Evolutionary conservation across 2,329 filamentous ascomycete genomes (phyloP).

Genomic region (Diaporthe citri): DNA sequence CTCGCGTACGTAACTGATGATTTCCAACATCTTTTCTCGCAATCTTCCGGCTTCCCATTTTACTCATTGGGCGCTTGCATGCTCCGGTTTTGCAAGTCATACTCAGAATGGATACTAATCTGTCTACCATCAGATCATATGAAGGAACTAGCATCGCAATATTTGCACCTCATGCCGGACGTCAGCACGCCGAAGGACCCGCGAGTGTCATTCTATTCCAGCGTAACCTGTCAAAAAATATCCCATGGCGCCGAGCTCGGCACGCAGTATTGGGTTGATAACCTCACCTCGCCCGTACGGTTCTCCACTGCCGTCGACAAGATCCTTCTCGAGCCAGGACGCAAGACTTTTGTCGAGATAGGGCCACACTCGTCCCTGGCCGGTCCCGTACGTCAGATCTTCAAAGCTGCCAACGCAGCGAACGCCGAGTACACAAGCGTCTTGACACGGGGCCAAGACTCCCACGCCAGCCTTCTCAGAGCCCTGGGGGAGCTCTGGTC

Average conservation of each 20-base stretch:
- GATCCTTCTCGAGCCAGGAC: conserved; percentile 40
- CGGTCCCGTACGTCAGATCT: conserved; percentile 47
- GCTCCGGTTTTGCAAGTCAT: conserved; percentile 34
- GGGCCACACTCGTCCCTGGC: conserved; percentile 48
- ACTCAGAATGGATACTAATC: background rate
- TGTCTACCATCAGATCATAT: conserved; percentile 31
- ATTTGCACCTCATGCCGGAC: conserved; percentile 39
- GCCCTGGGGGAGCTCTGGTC: conserved; percentile 39
- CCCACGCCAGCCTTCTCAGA: conserved; percentile 32
- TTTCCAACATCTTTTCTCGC: conserved; percentile 44
- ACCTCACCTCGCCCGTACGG: conserved; percentile 45
- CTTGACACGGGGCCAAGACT: conserved; percentile 35
- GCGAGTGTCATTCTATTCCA: conserved; percentile 1
- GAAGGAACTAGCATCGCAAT: conserved; percentile 18
- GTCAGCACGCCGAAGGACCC: conserved; percentile 39
- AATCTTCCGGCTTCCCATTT: conserved; percentile 46
- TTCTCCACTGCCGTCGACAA: conserved; percentile 49
- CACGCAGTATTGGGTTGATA: conserved; percentile 46
- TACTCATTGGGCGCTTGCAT: conserved; percentile 27
- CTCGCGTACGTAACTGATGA: conserved; percentile 39
- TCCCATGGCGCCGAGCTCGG: background rate
- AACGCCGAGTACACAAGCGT: conserved; percentile 5
- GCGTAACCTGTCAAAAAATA: background rate
- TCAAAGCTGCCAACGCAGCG: background rate
- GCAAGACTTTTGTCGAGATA: conserved; percentile 46